Evolutionary conservation across 805 yeast species (phyloP).

Genomic region (Jamesozyma rosinii): DNA sequence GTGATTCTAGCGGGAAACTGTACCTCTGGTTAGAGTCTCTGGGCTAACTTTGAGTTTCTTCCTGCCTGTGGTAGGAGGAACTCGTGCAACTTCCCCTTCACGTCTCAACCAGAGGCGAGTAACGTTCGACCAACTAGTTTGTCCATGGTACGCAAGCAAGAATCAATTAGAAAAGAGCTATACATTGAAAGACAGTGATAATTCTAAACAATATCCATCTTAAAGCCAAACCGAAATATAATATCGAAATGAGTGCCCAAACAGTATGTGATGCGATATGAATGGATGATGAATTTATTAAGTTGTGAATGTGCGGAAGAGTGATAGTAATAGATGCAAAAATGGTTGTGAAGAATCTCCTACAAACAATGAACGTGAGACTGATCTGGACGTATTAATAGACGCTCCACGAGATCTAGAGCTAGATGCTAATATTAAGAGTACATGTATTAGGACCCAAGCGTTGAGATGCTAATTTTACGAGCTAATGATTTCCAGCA

Average conservation of each 20-base stretch:
- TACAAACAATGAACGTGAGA: too few relatives aligned
- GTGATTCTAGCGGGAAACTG: too few relatives aligned
- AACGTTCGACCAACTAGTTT: not conserved
- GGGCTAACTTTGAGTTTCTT: too few relatives aligned
- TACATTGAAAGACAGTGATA: not conserved
- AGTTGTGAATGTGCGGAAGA: not conserved
- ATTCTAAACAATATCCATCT: not conserved
- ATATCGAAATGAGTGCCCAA: constrained; percentile 30
- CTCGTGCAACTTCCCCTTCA: too few relatives aligned
- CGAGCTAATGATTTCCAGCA: too few relatives aligned
- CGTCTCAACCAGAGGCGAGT: not conserved
- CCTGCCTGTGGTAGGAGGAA: not conserved
- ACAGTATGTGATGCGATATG: constrained; percentile 16
- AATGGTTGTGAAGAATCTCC: too few relatives aligned
- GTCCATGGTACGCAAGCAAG: not conserved
- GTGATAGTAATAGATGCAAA: not conserved
- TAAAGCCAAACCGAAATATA: constrained; percentile 5
- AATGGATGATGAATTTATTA: not conserved
- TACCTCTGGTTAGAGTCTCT: too few relatives aligned
- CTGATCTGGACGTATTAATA: too few relatives aligned
- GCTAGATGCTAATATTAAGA: too few relatives aligned
- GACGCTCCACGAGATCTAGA: too few relatives aligned
- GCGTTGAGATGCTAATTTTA: too few relatives aligned
- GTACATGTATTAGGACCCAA: too few relatives aligned
- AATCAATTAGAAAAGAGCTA: not conserved